Percentiles rank a stretch among this genome's conserved stretches.
Conservation (phyloP, 805 yeast genomes). For the Metschnikowia henanensis region DNA sequence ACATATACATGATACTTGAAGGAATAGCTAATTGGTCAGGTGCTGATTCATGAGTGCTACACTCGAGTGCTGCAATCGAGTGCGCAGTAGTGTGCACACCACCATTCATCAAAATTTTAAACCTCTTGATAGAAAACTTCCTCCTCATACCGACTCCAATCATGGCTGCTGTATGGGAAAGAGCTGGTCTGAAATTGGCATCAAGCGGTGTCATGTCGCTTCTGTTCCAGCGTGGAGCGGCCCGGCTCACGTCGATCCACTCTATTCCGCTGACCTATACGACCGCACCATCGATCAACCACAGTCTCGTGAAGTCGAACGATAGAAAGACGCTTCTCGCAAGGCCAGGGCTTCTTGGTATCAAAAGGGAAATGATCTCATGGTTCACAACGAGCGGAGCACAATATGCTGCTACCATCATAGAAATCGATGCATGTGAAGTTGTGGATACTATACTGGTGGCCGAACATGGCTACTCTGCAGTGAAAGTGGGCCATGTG, state of each 20-base stretch:
- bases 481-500: slow-evolving; percentile 88
- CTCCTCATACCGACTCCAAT: neutral
- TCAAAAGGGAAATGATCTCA: slow-evolving; percentile 89
- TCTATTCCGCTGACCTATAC: slow-evolving; percentile 51
- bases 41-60: too few relatives aligned
- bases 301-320: slow-evolving; percentile 68
- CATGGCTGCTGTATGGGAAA: slow-evolving; percentile 13
- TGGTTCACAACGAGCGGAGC: slow-evolving; percentile 73
- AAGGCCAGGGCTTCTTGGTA: slow-evolving; percentile 83
- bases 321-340: slow-evolving; percentile 67
- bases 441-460: slow-evolving; percentile 72
- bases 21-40: too few relatives aligned
- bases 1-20: too few relatives aligned
- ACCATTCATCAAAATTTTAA: slow-evolving; percentile 6
- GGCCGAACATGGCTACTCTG: slow-evolving; percentile 75
- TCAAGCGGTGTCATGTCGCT: slow-evolving; percentile 6
- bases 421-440: slow-evolving; percentile 86
- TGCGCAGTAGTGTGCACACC: slow-evolving; percentile 13
- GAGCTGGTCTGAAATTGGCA: slow-evolving; percentile 9
- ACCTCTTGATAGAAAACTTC: neutral
- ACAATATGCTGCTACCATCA: slow-evolving; percentile 78
- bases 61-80: too few relatives aligned
- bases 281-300: slow-evolving; percentile 53
- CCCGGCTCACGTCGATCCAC: slow-evolving; percentile 49
- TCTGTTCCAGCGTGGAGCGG: slow-evolving; percentile 29